A percentile compares a stretch with the other conserved stretches of the same genome.
Evolutionary conservation across 2,329 filamentous ascomycete genomes (phyloP).

Genomic region (Fusarium begoniae): DNA sequence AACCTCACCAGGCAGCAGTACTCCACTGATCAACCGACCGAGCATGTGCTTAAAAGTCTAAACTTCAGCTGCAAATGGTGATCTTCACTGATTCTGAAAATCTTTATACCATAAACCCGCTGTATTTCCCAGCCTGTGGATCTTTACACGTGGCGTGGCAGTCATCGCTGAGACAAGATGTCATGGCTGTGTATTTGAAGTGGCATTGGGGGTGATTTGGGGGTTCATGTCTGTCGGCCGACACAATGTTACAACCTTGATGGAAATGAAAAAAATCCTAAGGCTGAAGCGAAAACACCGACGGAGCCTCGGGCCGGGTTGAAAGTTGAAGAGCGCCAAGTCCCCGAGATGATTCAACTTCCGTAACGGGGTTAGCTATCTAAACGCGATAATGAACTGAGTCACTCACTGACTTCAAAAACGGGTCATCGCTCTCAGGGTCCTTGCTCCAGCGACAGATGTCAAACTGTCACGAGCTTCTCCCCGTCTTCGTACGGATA

Average conservation of each 20-base stretch:
- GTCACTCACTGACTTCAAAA: background rate
- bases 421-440: slow-evolving; percentile 7
- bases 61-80: background rate
- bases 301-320: background rate
- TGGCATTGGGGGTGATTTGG: background rate
- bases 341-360: slow-evolving; percentile 1
- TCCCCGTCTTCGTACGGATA: background rate
- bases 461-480: background rate
- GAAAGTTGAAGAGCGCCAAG: background rate
- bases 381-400: background rate
- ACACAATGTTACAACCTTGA: background rate
- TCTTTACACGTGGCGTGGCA: background rate
- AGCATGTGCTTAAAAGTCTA: background rate
- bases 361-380: slow-evolving; percentile 10
- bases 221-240: background rate
- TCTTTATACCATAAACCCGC: rapidly evolving
- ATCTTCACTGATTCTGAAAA: background rate
- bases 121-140: background rate
- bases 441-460: background rate
- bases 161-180: background rate
- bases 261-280: background rate
- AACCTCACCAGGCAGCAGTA: background rate
- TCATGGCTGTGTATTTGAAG: background rate
- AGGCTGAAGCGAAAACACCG: background rate
- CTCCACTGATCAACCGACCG: slow-evolving; percentile 10